Evolutionary conservation across 108 stramenopile genomes (phyloP).

Genomic region (Fragilaria radians): DNA sequence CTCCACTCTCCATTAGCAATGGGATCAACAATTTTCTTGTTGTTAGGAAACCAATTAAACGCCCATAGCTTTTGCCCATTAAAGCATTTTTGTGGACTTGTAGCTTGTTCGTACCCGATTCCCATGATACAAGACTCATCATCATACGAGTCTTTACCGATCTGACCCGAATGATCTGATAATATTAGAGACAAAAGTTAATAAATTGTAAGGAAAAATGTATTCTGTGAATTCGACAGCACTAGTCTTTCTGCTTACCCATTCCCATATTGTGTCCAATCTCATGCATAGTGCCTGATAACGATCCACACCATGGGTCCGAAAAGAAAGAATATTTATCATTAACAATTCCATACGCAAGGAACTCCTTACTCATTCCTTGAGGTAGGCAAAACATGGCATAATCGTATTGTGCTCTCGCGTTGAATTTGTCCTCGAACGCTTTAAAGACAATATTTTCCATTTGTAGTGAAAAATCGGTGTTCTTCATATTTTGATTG

Average conservation of each 20-base stretch:
- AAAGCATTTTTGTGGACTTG: neutral
- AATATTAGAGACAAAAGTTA: too few relatives aligned
- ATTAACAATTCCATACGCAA: constrained; percentile 32
- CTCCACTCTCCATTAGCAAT: neutral
- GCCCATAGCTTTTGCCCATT: neutral
- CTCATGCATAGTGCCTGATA: constrained; percentile 43
- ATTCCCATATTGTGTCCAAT: constrained; percentile 58
- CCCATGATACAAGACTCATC: neutral
- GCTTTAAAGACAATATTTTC: neutral
- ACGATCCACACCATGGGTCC: constrained; percentile 37
- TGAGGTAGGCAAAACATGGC: constrained; percentile 57
- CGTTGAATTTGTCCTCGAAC: neutral
- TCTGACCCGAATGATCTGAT: neutral
- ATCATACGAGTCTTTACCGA: neutral
- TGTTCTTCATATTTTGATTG: neutral
- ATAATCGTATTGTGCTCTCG: constrained; percentile 20
- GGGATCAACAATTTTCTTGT: neutral
- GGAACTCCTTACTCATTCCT: constrained; percentile 13
- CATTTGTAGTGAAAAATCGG: neutral
- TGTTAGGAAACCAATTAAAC: neutral
- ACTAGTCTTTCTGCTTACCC: too few relatives aligned
- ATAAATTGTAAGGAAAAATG: too few relatives aligned
- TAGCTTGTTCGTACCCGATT: neutral
- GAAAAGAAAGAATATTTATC: constrained; percentile 26
- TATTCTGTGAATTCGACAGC: too few relatives aligned